These are phyloP conservation scores for Scheffersomyces lignicola DNA, from an alignment of 1,139 yeast species.

Conservation along the genomic window DNA sequence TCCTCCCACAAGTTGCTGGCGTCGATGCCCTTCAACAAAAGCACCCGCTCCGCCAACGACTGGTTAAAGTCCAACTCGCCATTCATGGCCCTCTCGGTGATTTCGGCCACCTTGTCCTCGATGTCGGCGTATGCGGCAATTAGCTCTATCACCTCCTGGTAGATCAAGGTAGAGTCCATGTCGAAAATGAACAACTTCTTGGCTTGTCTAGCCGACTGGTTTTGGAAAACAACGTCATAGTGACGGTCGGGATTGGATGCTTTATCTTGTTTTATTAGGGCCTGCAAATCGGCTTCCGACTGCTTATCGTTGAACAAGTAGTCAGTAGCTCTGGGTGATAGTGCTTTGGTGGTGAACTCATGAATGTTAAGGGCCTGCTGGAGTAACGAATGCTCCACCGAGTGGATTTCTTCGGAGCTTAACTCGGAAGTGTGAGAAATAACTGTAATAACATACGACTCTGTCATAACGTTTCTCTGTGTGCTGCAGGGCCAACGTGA, in stretches of 20 bases:
- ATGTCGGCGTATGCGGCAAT: constrained; percentile 63
- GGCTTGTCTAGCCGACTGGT: constrained; percentile 31
- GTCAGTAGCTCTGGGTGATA: constrained; percentile 22
- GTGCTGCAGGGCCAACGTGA: too few species aligned
- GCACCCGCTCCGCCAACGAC: constrained; percentile 74
- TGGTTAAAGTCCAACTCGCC: constrained; percentile 92
- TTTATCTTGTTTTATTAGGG: constrained; percentile 13
- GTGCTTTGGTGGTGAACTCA: constrained; percentile 7
- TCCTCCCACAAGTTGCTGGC: constrained; percentile 75
- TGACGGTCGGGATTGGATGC: constrained; percentile 8
- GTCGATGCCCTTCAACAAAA: constrained; percentile 76
- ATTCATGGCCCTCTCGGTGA: constrained; percentile 95
- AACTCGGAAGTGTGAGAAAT: constrained; percentile 16
- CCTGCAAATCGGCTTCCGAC: constrained; percentile 7
- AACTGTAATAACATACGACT: constrained; percentile 17
- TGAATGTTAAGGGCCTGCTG: constrained; percentile 5
- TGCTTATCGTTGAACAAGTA: constrained; percentile 10
- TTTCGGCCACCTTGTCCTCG: constrained; percentile 42
- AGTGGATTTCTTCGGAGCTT: background rate
- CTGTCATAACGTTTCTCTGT: too few species aligned
- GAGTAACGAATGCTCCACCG: constrained; percentile 1
- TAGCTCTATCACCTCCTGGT: constrained; percentile 94
- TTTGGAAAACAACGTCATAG: constrained; percentile 41
- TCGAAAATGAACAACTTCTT: constrained; percentile 84
- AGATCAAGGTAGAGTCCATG: constrained; percentile 96